Base-by-base conservation (phyloP, 2,329 filamentous ascomycete genomes). In the Trichoderma koningiopsis region DNA sequence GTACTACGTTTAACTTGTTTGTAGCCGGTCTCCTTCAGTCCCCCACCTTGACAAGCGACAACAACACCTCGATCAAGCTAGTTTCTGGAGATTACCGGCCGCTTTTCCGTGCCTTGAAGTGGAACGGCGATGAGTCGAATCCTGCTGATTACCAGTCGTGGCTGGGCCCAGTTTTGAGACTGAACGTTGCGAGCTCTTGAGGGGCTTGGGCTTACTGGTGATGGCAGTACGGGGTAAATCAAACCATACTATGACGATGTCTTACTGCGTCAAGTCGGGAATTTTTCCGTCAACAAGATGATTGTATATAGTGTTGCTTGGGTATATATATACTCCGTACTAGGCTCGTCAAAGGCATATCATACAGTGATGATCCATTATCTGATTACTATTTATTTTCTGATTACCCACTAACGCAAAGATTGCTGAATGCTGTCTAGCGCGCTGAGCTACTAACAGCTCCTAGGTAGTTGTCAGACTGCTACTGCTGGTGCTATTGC, bases 41-140 rank as follows among this genome's bases (percentile, higher is more conserved):
- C 66, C 5, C 66, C 5, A 57, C 49, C 5, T 40, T 68, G 49
- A 68, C n/a, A 57, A 56, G 57, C 31, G 66, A 68, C 29, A 24
- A 62, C 24, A 52, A 56, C n/a, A 40, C 33, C 13, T 24, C 49
- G n/a, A 37, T 27, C 27, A 49, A 55, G 49, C 47, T 68, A 29
- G 27, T 37, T 24, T 62, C 66, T 27, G 66, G 66, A 2, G 66
- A 61, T 31, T 62, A 62, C n/a, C 66, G 66, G 40, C 58, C 49
- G 22, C 66, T 68, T 19, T 16, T 68, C 27, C 66, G 66, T 4
- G 57, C 53, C 6, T 16, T 62, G 33, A 49, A 24, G 7, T 68
- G 52, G 24, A 49, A 56, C 13, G 59, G 58, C 31, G 27, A 62
- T 4, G 66, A 62, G 16, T 19, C 66, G 5, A 68, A 60, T 19